Base-by-base conservation (phyloP, 805 yeast genomes). In the Wickerhamomyces rabaulensis region DNA sequence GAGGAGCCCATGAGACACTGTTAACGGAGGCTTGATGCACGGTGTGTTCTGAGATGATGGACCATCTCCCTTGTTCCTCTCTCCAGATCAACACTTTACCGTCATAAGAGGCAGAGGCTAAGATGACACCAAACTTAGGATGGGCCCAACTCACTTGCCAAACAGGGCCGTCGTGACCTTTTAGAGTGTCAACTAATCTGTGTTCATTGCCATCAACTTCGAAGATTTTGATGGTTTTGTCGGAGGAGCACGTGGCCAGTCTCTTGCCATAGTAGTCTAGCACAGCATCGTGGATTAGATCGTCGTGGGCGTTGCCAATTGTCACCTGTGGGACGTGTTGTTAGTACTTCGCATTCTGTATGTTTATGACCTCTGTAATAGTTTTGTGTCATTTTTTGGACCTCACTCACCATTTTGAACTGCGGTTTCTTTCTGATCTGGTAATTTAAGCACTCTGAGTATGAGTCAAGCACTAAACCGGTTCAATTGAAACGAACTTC, bases 141-240 rank as follows among this genome's bases (percentile, higher is more conserved):
- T 94, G 99, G 3, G 98, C 98, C 99, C 99, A 94, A 45, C 88
- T 80, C 19, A 90, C 95, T 69, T 92, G 96, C 99, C 99, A 94
- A 41, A 94, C 97, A 12, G 99, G 98, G 29, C 98, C 99, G 52
- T 90, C 97, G 66, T 94, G 99, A 35, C 95, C 97, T 42, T 79
- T 74, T 52, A 94, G 72, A 1, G 98, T 91, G 55, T 90, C 97
- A 17, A 85, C 75, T 43, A 90, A 73, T 62, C 77, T 84, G 66
- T 89, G 92, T 59, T 74, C 79, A 40, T 88, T 95, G 35, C 92
- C 94, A 42, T 87, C 92, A 39, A 92, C 82, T 55, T 91, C 96
- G 66, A 89, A 94, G 48, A 94, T 83, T 70, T 91, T 89, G 70
- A 92, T 86, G n/a, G 96, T 86, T 63, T 88, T 89, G 71, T 94